Evolutionary conservation across 148 eudicot species (phyloP), one percentile per base, ranked within the genome.

Genomic region (Cornus suecica): DNA sequence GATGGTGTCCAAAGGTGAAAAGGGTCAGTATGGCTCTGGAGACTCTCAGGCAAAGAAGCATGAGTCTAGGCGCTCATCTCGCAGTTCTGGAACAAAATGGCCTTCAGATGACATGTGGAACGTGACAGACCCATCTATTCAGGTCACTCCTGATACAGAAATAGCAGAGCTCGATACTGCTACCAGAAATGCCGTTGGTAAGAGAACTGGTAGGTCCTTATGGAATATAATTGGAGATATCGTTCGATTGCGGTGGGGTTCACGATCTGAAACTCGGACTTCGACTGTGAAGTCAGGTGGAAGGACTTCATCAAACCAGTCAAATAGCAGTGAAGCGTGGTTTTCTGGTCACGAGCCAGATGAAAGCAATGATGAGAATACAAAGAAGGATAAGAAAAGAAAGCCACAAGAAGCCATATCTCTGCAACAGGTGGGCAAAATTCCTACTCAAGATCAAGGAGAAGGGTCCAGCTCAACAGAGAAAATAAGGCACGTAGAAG

Each of bases 281-380:
- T 77, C 89, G 26, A 69, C 87, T 63, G 78, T 68, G 22, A 91
- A 89, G 71, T 66, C 88, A 5, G 88, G 84, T 58, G 85, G 80
- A 69, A 82, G 45, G 73, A 85, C 82, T 74, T 89, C 91, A 31
- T 79, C 90, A 14, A 82, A 83, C 81, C 87, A 85, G 78, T 90
- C 96, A 68, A 79, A 80, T 48, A 80, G 87, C 77, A 91, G 89
- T 66, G 97, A 86, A 69, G 56, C 92, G 76, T 86, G 90, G 90
- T 88, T 88, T 81, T 92, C 97, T 45, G 93, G 90, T 80, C 83
- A 86, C 73, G 94, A 92, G 66, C 85, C 79, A 16, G 92, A 89
- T 74, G 91, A 87, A 84, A 72, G 73, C 68, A 76, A 61, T 65
- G 84, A 76, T 45, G 87, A 69, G 64, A 76, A 69, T 52, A 65